These are phyloP conservation scores for Flaveria bidentis DNA, from an alignment of 129 eudicot species.

Conservation along the genomic window DNA sequence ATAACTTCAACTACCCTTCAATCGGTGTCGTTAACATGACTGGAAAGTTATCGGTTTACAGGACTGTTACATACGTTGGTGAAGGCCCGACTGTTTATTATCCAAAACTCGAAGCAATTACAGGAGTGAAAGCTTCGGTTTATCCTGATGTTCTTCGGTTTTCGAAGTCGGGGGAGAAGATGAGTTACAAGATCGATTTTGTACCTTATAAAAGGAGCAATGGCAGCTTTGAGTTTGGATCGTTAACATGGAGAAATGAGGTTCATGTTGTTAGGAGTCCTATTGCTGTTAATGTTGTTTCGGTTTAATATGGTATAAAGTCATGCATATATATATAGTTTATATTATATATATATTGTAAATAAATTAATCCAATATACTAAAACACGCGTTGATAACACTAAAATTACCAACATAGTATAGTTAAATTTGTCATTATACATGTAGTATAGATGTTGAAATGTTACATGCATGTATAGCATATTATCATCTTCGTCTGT, in stretches of 20 bases:
- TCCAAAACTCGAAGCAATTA: slow-evolving; percentile 45
- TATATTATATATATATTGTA: neutral
- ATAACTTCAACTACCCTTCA: slow-evolving; percentile 66
- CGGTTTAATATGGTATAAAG: slow-evolving; percentile 22
- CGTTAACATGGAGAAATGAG: slow-evolving; percentile 57
- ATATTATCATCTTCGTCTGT: no score
- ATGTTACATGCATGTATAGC: no score
- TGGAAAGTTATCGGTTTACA: slow-evolving; percentile 48
- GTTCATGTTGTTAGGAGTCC: slow-evolving; percentile 58
- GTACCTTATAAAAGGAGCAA: slow-evolving; percentile 48
- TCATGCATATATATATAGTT: neutral
- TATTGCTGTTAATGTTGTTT: slow-evolving; percentile 57
- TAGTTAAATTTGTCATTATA: no score
- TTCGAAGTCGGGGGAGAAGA: slow-evolving; percentile 47
- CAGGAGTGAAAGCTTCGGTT: slow-evolving; percentile 52
- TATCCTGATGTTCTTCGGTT: slow-evolving; percentile 50
- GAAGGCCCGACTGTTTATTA: slow-evolving; percentile 52
- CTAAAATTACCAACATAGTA: no score
- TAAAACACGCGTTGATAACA: no score
- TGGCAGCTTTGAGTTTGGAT: slow-evolving; percentile 60
- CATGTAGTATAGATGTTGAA: no score
- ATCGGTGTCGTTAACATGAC: slow-evolving; percentile 58
- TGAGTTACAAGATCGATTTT: slow-evolving; percentile 48
- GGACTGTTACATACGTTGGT: slow-evolving; percentile 66
- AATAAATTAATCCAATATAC: no score